Base-by-base conservation (phyloP, 306 rosid species). In the Hylodesmum podocarpum region DNA sequence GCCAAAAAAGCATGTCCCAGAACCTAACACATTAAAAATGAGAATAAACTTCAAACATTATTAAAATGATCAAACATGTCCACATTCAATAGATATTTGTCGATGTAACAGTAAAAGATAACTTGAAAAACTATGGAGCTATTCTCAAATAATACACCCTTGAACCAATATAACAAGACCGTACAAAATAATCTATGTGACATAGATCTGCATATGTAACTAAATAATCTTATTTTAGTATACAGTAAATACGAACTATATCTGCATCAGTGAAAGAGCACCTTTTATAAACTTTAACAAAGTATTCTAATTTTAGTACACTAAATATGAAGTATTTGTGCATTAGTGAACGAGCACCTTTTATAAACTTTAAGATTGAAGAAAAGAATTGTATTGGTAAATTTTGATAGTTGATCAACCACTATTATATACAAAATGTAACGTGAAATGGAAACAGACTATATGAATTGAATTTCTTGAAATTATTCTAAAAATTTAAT, bases 1-100 rank as follows among this genome's bases (percentile, higher is more conserved):
- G 89, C 97, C 73, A 89, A 76, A 72, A 78, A 29, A 39, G 51
- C 70, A 77, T 89, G 94, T 73, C 89, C 92, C 70, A 80, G 16
- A 76, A 78, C 81, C 97, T 91, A 72, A 67, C 46, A 36, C 75
- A 82, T 8, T 10, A 7, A 78, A 78, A 68, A 1, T 73, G 34
- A 78, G 37, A 65, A 64, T n/a, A 50, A 22, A 33, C 72, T n/a
- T 47, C 55, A 6, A 41, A 50, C 51, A 34, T 57, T 11, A 6
- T 40, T 22, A 25, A 40, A 57, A 33, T 18, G 47, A 74, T 75
- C 64, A 57, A 15, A 51, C 73, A 21, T 19, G 21, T 44, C 27
- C n/a, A 34, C 12, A 18, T 31, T 67, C 50, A 47, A 8, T 47
- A 16, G 4, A 44, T 44, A 44, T 44, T 0, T 0, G 1, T 44